Percentiles rank a stretch among this genome's conserved stretches.
Conservation (phyloP, 2,329 filamentous ascomycete species). For the Phialocephala subalpina region DNA sequence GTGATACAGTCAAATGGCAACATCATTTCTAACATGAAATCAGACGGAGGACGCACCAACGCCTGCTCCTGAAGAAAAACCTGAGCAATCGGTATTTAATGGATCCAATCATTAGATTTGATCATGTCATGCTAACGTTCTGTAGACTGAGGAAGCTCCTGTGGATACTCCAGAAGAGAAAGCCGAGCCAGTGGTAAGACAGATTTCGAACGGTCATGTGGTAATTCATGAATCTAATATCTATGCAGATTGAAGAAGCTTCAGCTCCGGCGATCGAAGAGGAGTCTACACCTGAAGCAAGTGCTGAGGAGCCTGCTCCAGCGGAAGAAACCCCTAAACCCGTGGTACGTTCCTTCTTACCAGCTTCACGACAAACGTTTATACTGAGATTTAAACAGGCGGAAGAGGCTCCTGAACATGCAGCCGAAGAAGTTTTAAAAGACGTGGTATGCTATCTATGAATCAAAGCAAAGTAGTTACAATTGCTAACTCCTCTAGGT, state of each 20-base stretch:
- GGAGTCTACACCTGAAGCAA: neutral
- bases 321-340: conserved; percentile 15
- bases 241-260: neutral
- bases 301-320: conserved; percentile 3
- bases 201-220: neutral
- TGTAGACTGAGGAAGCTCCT: conserved; percentile 13
- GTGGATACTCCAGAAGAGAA: conserved; percentile 5
- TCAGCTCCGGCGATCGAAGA: neutral
- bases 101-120: neutral
- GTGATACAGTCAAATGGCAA: neutral
- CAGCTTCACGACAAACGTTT: neutral
- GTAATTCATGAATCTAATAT: neutral
- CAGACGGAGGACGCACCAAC: conserved; percentile 2
- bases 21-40: neutral
- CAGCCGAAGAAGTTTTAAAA: neutral
- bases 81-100: conserved; percentile 1
- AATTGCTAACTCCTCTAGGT: neutral
- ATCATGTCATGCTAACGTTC: neutral
- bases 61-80: neutral
- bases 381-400: conserved; percentile 1
- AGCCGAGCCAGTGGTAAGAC: neutral
- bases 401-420: conserved; percentile 17
- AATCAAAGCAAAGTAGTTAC: neutral
- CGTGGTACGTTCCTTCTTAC: conserved; percentile 6
- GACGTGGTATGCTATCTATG: neutral